Percentiles rank a stretch among this genome's conserved stretches.
Evolutionary conservation across 176 grass and related monocot species (phyloP).

Genomic region (Poa annua): DNA sequence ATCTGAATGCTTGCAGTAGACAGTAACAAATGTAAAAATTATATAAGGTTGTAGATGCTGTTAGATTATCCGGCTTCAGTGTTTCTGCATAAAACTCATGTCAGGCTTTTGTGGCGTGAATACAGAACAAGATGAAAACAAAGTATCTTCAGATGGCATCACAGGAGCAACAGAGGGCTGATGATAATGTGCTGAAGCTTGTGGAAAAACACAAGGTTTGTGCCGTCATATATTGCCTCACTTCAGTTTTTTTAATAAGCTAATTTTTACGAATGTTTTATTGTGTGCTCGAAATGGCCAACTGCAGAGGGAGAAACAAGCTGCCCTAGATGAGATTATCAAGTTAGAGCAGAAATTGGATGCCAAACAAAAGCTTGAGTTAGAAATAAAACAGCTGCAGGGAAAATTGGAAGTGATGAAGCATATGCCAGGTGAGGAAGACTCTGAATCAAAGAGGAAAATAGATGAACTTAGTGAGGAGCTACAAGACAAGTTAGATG

Average conservation of each 20-base stretch:
- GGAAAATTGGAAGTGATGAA: slow-evolving; percentile 53
- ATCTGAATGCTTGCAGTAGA: background rate
- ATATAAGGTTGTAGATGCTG: background rate
- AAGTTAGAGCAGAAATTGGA: slow-evolving; percentile 54
- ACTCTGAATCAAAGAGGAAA: slow-evolving; percentile 38
- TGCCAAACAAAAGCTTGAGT: slow-evolving; percentile 53
- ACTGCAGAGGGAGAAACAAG: slow-evolving; percentile 56
- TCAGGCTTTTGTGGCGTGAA: background rate
- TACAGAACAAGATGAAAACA: slow-evolving; percentile 55
- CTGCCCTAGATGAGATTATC: slow-evolving; percentile 51
- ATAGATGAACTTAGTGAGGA: slow-evolving; percentile 49
- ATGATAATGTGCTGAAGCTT: slow-evolving; percentile 66
- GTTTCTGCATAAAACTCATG: background rate
- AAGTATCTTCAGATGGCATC: slow-evolving; percentile 58
- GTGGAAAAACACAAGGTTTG: slow-evolving; percentile 62
- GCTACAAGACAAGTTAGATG: slow-evolving; percentile 54
- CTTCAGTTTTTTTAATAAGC: background rate
- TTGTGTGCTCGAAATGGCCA: slow-evolving; percentile 21
- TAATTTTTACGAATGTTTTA: background rate
- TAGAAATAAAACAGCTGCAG: slow-evolving; percentile 60
- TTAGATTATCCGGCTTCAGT: background rate
- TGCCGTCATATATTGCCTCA: background rate
- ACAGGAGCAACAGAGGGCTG: slow-evolving; percentile 60
- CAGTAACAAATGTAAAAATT: background rate
- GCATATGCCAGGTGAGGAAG: slow-evolving; percentile 47